Evolutionary conservation across 2,329 filamentous ascomycete species (phyloP), one percentile per base, ranked within the genome.

Genomic region (Beauveria caledonica): DNA sequence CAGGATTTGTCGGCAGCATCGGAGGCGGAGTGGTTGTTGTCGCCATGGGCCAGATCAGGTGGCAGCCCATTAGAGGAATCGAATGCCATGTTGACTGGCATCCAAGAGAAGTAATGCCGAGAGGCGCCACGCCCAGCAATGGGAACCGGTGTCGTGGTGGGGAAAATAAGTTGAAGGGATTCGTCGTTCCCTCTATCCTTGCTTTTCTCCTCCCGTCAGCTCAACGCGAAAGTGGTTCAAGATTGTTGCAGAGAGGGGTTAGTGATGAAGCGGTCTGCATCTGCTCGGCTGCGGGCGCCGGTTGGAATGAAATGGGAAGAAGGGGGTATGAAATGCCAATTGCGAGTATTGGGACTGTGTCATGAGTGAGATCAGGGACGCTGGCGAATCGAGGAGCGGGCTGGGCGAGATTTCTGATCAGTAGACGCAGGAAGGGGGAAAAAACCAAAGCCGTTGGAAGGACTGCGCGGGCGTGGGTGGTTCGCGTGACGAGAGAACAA

Each of bases 31-130:
- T 60, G 49, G 49, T 53, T 33, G 33, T 42, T 64, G 48, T 71
- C 70, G 60, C 68, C 71, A 55, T 70, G 72, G 63, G 67, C 66
- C 65, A 70, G 72, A 64, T 77, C 76, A 69, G 66, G 68, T 63
- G 73, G 71, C 66, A 72, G 68, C 66, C 71, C 71, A 67, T 73
- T 73, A 66, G 77, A 76, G 69, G 79, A 77, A 64, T 78, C 77
- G 65, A 78, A 77, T 65, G 76, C 77, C 75, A 80, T 78, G 60
- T 65, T 68, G 67, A 64, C 63, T 48, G 49, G 27, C 58, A 60
- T 54, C 21, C 42, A 48, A 56, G 45, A 33, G 45, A 15, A 51
- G 52, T 25, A 45, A 8, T 25, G 25, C 45, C 19, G 44, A 45
- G 17, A 51, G 40, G 50, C 51, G 58, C 58, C 21, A 49, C 50